phyloP scores from a whole-genome alignment of 148 eudicot genomes.

The Oxyria digyna region DNA sequence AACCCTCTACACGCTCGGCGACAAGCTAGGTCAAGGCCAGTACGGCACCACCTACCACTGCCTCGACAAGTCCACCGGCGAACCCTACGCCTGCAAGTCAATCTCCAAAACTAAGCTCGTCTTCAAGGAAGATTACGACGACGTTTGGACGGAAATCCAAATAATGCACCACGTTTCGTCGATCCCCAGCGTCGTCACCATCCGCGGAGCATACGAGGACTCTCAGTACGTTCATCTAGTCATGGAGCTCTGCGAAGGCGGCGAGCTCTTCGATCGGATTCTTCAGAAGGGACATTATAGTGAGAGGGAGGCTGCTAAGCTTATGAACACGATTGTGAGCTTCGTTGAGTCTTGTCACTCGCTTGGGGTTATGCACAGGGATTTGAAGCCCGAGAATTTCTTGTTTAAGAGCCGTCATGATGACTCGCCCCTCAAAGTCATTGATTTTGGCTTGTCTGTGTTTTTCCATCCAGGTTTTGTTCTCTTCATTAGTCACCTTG shows the following conservation, averaged over 20 bases:
- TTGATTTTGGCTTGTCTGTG: constrained; percentile 61
- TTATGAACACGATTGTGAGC: constrained; percentile 46
- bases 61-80: no score
- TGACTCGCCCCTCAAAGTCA: constrained; percentile 48
- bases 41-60: constrained; percentile 49
- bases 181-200: constrained; percentile 43
- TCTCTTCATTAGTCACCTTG: no score
- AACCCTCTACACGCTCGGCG: constrained; percentile 33
- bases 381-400: constrained; percentile 75
- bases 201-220: constrained; percentile 57
- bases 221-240: constrained; percentile 41
- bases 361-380: no score
- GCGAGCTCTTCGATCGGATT: constrained; percentile 64
- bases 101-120: constrained; percentile 45
- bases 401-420: constrained; percentile 34
- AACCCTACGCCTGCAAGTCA: no score
- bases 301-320: constrained; percentile 47
- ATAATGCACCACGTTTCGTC: constrained; percentile 72
- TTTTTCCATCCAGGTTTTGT: constrained; percentile 55
- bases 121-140: constrained; percentile 49
- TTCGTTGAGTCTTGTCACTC: constrained; percentile 63
- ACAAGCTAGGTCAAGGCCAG: constrained; percentile 54
- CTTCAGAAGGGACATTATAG: constrained; percentile 51
- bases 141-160: constrained; percentile 59
- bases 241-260: constrained; percentile 63